phyloP scores from a whole-genome alignment of 139 green algal genomes.

The Chlamydomonas sp. region DNA sequence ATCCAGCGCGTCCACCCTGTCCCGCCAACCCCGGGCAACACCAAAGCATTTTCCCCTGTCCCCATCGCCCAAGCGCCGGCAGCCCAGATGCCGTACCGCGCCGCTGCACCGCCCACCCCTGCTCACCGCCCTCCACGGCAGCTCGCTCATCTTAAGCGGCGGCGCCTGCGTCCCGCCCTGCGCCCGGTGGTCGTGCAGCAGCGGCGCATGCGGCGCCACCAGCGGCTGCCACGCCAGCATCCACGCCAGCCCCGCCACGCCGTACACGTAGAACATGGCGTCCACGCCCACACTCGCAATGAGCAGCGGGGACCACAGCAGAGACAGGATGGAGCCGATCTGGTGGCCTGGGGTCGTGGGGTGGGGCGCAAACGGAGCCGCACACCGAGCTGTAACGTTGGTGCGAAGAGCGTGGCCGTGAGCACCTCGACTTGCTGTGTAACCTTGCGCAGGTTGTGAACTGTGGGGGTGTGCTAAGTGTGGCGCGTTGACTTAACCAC shows the following conservation, averaged over 20 bases:
- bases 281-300: constrained; percentile 9
- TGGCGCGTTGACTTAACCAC: too few species aligned
- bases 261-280: constrained; percentile 53
- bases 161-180: background rate
- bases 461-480: too few species aligned
- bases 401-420: too few species aligned
- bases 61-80: too few species aligned
- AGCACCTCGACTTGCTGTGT: too few species aligned
- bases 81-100: too few species aligned
- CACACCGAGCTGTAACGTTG: too few species aligned
- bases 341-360: constrained; percentile 32
- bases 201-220: constrained; percentile 13
- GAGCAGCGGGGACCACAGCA: constrained; percentile 33
- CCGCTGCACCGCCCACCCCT: background rate
- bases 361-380: background rate
- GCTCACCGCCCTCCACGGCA: constrained; percentile 35
- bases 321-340: constrained; percentile 42
- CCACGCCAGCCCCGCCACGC: constrained; percentile 46
- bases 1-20: too few species aligned
- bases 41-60: too few species aligned
- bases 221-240: constrained; percentile 42
- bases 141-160: constrained; percentile 4
- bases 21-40: too few species aligned
- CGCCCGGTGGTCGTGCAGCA: constrained; percentile 13
- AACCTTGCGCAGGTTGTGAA: too few species aligned